Base-by-base conservation (phyloP, 2,329 filamentous ascomycete species). In the Didymella pomorum region DNA sequence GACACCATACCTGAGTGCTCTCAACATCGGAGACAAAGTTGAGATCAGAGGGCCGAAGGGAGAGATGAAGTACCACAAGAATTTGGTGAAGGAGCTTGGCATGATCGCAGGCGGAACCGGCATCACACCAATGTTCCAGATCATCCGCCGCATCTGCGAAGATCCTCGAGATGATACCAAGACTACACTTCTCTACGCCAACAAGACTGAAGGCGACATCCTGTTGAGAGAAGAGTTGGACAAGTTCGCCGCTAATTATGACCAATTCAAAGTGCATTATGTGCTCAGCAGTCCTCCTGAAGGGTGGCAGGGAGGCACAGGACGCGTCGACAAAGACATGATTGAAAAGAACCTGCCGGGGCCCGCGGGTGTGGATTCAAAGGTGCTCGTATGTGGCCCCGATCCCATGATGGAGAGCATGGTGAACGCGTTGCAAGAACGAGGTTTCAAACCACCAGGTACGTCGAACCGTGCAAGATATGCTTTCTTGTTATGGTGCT, bases 111-210 rank as follows among this genome's bases (percentile, higher is more conserved):
- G 84, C 29, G 81, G 81, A 21, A 80, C 80, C 46, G 82, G 82
- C 10, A 83, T 84, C 56, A 83, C 84, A 1, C 84, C 84, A 2
- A 84, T 86, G 81, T 86, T 80, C 69, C 86, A 89, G 67, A 72
- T 89, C 8, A 87, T 89, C 66, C 82, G 86, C 3, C 84, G 85
- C 41, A 86, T 89, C 55, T 87, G 85, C 66, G 86, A 88, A 66
- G 83, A 88, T 53, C 77, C 82, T 14, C 75, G 72, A 6, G 87
- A 89, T 60, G 78, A 76, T 1, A 89, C 87, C 0, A 73, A 84
- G 61, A 71, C 88, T 39, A 83, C 78, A 43, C 75, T 89, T 4
- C 72, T 89, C 26, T 87, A 87, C 59, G 87, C 84, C 25, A 89
- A 87, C 71, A 78, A 82, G 2, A 79, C 79, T 0, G 85, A 87